A percentile compares a stretch with the other conserved stretches of the same genome.
These are phyloP conservation scores for Nymphaea thermarum DNA, from an alignment of 164 flowering plant species.

Conservation along the genomic window DNA sequence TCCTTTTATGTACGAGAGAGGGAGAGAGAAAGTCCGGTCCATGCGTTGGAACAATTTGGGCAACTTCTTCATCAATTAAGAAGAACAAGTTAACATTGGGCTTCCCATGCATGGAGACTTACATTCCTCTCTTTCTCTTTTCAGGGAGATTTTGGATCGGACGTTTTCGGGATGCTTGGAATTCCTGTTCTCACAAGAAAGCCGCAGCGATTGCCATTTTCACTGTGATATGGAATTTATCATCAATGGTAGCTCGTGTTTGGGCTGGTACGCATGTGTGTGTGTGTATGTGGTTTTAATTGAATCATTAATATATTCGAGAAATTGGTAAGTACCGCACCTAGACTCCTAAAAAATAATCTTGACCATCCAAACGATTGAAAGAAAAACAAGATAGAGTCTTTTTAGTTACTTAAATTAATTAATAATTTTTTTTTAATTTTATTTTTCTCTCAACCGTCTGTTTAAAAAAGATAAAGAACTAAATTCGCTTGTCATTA, in stretches of 20 bases:
- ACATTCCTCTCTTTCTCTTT: background rate
- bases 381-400: background rate
- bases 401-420: background rate
- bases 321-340: no score
- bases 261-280: constrained; percentile 56
- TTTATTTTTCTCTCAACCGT: no score
- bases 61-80: no score
- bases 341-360: no score
- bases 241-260: constrained; percentile 61
- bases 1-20: no score
- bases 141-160: constrained; percentile 68
- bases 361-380: background rate
- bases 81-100: no score
- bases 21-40: no score
- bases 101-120: background rate
- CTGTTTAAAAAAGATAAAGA: no score
- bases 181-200: constrained; percentile 81
- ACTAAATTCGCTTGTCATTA: no score
- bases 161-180: constrained; percentile 74
- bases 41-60: no score
- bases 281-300: background rate
- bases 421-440: no score
- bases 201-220: constrained; percentile 53
- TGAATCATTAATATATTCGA: no score
- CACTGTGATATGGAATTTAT: constrained; percentile 70